Evolutionary conservation across 169 alveolate species (phyloP).

Genomic region (Eimeria necatrix): DNA sequence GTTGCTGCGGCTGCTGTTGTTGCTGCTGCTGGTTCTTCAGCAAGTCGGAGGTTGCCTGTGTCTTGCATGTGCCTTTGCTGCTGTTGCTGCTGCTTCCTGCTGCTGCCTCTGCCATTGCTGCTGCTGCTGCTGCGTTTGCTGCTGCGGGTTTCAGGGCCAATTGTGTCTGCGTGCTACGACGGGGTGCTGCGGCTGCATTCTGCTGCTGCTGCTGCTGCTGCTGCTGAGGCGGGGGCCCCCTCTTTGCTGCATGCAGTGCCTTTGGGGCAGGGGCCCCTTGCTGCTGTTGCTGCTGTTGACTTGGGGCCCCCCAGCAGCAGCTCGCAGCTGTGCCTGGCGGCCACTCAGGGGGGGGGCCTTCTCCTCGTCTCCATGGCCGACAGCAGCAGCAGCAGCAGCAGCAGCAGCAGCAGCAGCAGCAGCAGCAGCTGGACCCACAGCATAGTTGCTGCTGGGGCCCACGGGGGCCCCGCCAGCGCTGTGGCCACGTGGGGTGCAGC

Average conservation of each 20-base stretch:
- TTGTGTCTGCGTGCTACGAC: conserved; percentile 13
- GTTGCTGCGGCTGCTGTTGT: not conserved
- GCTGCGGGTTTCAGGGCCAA: conserved; percentile 8
- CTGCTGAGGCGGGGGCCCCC: conserved; percentile 16
- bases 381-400: not conserved
- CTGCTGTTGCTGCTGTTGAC: not conserved
- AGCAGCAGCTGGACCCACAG: conserved; percentile 27
- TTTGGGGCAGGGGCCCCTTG: conserved; percentile 40
- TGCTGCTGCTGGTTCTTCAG: not conserved
- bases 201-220: not conserved
- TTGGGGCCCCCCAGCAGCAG: not conserved
- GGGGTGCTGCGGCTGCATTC: conserved; percentile 45
- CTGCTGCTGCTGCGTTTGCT: not conserved
- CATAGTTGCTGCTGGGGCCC: not conserved
- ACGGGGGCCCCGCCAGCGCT: conserved; percentile 32
- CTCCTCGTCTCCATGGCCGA: not conserved
- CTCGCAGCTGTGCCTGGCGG: conserved; percentile 1
- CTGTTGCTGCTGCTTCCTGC: not conserved
- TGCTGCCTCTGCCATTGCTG: not conserved
- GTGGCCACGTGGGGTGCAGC: not conserved
- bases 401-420: not conserved
- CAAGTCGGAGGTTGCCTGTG: not conserved
- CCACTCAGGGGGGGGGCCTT: conserved; percentile 40
- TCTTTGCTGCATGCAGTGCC: conserved; percentile 25
- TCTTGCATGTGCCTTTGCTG: no score